phyloP scores from a whole-genome alignment of 176 grass and related monocot species.

The Echinochloa phyllopogon region DNA sequence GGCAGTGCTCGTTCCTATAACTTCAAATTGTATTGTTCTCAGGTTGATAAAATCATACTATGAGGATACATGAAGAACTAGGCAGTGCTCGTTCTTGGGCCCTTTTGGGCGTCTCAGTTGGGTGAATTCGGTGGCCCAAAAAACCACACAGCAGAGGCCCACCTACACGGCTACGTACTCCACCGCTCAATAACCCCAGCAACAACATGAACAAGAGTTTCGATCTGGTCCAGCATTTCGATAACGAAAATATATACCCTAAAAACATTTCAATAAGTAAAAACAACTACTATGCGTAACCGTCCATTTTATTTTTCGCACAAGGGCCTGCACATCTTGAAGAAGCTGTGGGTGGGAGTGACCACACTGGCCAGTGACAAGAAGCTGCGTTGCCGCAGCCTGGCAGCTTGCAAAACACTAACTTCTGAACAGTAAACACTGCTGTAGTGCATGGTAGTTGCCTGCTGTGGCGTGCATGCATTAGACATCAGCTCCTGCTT shows the following conservation, averaged over 20 bases:
- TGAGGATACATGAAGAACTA: too few relatives aligned
- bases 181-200: too few relatives aligned
- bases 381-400: not conserved
- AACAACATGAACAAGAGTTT: not conserved
- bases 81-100: not conserved
- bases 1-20: too few relatives aligned
- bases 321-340: not conserved
- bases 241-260: not conserved
- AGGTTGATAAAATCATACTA: too few relatives aligned
- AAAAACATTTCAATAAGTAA: not conserved
- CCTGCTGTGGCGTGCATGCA: conserved; percentile 2
- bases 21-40: too few relatives aligned
- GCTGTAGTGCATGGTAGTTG: too few relatives aligned
- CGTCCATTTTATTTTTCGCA: not conserved
- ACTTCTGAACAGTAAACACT: not conserved
- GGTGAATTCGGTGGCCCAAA: not conserved
- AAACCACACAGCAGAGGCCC: too few relatives aligned
- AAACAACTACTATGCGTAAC: not conserved
- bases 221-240: not conserved
- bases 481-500: not conserved
- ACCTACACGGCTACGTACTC: too few relatives aligned
- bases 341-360: not conserved
- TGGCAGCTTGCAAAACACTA: not conserved
- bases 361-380: not conserved
- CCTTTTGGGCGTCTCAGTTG: not conserved